Evolutionary conservation across 2,329 filamentous ascomycete species (phyloP).

Genomic region (Arthrobotrys sinensis): DNA sequence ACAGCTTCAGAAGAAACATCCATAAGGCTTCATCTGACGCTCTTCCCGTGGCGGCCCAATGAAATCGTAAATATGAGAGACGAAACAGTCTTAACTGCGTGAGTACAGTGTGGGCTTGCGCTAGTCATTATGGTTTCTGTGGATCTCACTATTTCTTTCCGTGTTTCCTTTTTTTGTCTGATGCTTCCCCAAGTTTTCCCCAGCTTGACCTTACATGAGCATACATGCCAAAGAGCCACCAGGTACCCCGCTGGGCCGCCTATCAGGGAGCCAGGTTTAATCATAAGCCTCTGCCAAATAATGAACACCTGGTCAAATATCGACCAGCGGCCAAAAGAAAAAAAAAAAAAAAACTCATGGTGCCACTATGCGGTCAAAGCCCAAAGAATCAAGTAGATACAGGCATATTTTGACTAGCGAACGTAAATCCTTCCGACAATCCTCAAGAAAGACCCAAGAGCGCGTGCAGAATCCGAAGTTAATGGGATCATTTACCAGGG

Average conservation of each 20-base stretch:
- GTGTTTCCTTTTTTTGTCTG: constrained; percentile 28
- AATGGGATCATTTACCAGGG: constrained; percentile 34
- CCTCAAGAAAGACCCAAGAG: constrained; percentile 26
- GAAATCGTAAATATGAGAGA: constrained; percentile 29
- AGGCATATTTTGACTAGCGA: constrained; percentile 59
- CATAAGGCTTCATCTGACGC: constrained; percentile 32
- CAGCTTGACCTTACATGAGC: constrained; percentile 37
- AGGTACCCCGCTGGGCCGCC: constrained; percentile 53
- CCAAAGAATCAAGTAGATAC: constrained; percentile 13
- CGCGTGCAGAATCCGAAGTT: constrained; percentile 39
- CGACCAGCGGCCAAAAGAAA: constrained; percentile 10
- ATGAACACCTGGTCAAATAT: constrained; percentile 21
- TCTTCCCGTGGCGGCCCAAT: constrained; percentile 40
- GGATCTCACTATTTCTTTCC: constrained; percentile 22
- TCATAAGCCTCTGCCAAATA: constrained; percentile 26
- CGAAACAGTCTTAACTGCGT: constrained; percentile 37
- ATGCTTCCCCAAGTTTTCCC: constrained; percentile 53
- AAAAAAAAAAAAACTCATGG: constrained; percentile 52
- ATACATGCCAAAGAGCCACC: constrained; percentile 17
- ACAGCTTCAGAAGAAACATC: constrained; percentile 41
- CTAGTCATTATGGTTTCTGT: constrained; percentile 9
- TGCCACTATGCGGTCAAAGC: constrained; percentile 54
- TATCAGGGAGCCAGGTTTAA: constrained; percentile 46
- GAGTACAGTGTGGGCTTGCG: constrained; percentile 3
- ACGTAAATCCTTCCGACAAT: constrained; percentile 43